Base-by-base conservation (phyloP, 495 filamentous ascomycete genomes). In the Pyronema omphalodes region DNA sequence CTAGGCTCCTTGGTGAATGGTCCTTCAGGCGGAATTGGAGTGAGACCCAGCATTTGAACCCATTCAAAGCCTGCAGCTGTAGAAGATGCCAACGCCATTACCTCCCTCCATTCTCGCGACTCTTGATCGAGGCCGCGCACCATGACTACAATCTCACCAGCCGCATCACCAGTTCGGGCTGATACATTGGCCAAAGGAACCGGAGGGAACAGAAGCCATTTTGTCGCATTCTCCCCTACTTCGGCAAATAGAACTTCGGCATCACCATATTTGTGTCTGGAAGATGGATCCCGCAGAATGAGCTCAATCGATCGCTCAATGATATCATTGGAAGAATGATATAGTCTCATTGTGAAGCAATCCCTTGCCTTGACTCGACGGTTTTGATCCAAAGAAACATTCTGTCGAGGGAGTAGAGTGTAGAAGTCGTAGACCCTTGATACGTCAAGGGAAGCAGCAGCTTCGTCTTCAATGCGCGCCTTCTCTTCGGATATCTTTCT, bases 181-280 rank as follows among this genome's bases (percentile, higher is more conserved):
- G 91, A 95, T 39, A 93, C 73, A 53, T 71, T 75, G 41, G 71
- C 67, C 29, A 74, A 70, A 33, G 80, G 72, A 41, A 94, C 72
- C 1, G 93, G 88, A 11, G 89, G 84, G 65, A 96, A 93, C 0
- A 99, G 76, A 23, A 99, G 71, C 83, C 86, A 95, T 23, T 73
- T 71, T 17, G n/a, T 79, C 74, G 19, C 80, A 11, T 74, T 73
- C 55, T 74, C 74, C 44, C 86, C 84, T 49, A 93, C 76, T 64
- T 96, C 88, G 56, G 87, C 89, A 53, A 99, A 80, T 14, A 99
- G 75, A 45, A 99, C 67, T 66, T 99, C 91, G 2, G 88, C 85
- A 39, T 70, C 70, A 56, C 78, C 76, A 9, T 67, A 59, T 44
- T 70, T 70, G 44, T 67, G 65, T 17, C 66, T 60, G 15, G 73